Evolutionary conservation across 257 asterid species (phyloP).

Genomic region (Capsicum rhomboideum): DNA sequence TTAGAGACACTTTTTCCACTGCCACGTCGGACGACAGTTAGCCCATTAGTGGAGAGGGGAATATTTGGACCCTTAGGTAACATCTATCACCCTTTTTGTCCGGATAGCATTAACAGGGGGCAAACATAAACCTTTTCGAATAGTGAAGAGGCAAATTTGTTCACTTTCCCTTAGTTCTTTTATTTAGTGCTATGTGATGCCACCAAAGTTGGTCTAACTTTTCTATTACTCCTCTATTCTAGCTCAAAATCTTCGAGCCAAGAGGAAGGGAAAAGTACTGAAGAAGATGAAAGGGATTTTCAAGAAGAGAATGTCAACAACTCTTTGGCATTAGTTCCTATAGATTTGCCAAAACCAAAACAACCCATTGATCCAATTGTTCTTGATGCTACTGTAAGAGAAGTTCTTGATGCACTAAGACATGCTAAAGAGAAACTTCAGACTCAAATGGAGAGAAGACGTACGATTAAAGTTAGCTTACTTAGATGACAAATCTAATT

Average conservation of each 20-base stretch:
- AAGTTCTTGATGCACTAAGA: slow-evolving; percentile 45
- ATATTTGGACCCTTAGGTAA: background rate
- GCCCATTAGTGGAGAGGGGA: background rate
- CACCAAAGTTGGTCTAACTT: background rate
- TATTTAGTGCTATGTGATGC: background rate
- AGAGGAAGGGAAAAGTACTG: slow-evolving; percentile 1
- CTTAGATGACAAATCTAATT: background rate
- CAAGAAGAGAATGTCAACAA: slow-evolving; percentile 24
- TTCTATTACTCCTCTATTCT: background rate
- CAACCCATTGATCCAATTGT: slow-evolving; percentile 39
- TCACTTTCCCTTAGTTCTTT: background rate
- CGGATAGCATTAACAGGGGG: background rate
- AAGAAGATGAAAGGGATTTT: background rate
- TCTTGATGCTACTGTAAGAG: slow-evolving; percentile 60
- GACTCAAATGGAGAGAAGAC: slow-evolving; percentile 45
- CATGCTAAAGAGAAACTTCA: slow-evolving; percentile 59
- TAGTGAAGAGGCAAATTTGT: background rate
- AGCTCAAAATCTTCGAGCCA: slow-evolving; percentile 14
- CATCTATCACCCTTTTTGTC: background rate
- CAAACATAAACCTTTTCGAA: background rate
- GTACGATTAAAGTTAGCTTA: slow-evolving; percentile 37
- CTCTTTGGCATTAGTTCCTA: slow-evolving; percentile 38
- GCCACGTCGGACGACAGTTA: background rate
- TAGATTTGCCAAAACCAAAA: slow-evolving; percentile 19
- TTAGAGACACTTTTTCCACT: background rate